phyloP scores from a whole-genome alignment of 2,329 filamentous ascomycete species.

The Rhytidhysteron rufulum region DNA sequence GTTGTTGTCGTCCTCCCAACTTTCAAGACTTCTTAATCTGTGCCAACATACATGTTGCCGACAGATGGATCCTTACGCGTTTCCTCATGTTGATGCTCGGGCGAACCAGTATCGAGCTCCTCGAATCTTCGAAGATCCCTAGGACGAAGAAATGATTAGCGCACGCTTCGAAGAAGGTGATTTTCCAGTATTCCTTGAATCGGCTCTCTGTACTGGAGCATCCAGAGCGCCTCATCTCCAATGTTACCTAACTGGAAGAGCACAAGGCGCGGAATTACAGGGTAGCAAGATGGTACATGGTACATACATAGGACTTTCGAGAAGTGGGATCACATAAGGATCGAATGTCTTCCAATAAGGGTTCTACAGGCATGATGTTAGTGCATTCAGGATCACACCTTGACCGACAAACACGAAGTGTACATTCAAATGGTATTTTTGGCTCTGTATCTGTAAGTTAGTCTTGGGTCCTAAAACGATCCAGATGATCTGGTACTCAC shows the following conservation, averaged over 20 bases:
- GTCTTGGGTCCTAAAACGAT: too few species aligned
- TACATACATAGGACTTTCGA: constrained; percentile 67
- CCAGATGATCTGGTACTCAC: constrained; percentile 37
- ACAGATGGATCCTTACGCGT: constrained; percentile 13
- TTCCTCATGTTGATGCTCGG: constrained; percentile 18
- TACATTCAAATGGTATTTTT: constrained; percentile 42
- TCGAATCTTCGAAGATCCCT: constrained; percentile 65
- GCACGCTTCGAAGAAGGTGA: too few species aligned
- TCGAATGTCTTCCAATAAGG: constrained; percentile 76
- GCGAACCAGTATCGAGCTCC: constrained; percentile 58
- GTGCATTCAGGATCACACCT: background rate
- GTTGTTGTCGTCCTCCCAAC: too few species aligned
- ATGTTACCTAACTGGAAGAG: too few species aligned
- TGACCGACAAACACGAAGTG: background rate
- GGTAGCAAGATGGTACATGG: too few species aligned
- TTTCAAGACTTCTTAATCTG: too few species aligned
- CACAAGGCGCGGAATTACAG: too few species aligned
- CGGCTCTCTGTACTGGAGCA: too few species aligned
- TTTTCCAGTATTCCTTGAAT: too few species aligned
- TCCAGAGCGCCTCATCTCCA: too few species aligned
- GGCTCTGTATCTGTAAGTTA: too few species aligned
- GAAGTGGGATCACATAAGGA: constrained; percentile 65
- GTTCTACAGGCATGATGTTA: constrained; percentile 38
- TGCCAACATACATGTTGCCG: constrained; percentile 14
- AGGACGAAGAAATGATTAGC: too few species aligned